phyloP scores from a whole-genome alignment of 257 asterid genomes.

The Knoxia roxburghii region DNA sequence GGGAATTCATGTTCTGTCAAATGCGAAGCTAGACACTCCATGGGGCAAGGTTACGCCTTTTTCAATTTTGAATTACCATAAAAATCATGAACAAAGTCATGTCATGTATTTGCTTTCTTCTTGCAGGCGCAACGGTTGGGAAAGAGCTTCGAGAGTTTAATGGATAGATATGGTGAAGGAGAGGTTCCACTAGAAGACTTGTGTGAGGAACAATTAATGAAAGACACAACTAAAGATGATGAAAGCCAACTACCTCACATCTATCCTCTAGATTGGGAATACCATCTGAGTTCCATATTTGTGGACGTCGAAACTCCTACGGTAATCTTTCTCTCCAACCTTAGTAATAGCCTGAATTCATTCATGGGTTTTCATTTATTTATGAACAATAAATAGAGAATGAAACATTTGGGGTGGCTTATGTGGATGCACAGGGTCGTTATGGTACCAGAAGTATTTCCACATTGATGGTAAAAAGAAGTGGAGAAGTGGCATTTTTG shows the following conservation, averaged over 20 bases:
- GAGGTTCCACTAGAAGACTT: slow-evolving; percentile 25
- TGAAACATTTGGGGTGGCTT: not conserved
- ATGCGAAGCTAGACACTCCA: slow-evolving; percentile 71
- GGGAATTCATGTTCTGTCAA: slow-evolving; percentile 81
- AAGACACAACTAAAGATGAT: slow-evolving; percentile 50
- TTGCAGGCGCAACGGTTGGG: slow-evolving; percentile 52
- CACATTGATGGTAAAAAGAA: slow-evolving; percentile 30
- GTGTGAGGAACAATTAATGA: slow-evolving; percentile 29
- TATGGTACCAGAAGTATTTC: slow-evolving; percentile 85
- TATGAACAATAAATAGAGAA: not conserved
- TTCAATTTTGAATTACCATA: too few relatives aligned
- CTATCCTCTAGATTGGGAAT: slow-evolving; percentile 49
- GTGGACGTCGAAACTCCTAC: slow-evolving; percentile 45
- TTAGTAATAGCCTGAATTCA: not conserved
- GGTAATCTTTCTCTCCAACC: slow-evolving; percentile 31
- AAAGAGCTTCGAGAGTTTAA: slow-evolving; percentile 20
- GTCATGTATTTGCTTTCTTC: too few relatives aligned
- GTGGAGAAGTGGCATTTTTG: slow-evolving; percentile 40
- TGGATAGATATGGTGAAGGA: slow-evolving; percentile 22
- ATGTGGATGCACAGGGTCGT: slow-evolving; percentile 37
- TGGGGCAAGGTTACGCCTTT: slow-evolving; percentile 63
- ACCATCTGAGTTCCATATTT: slow-evolving; percentile 63
- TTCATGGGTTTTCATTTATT: too few relatives aligned
- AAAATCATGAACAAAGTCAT: too few relatives aligned
- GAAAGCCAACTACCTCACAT: slow-evolving; percentile 49